Evolutionary conservation across 2,329 filamentous ascomycete species (phyloP), one percentile per base, ranked within the genome.

Genomic region (Aspergillus glaucus): DNA sequence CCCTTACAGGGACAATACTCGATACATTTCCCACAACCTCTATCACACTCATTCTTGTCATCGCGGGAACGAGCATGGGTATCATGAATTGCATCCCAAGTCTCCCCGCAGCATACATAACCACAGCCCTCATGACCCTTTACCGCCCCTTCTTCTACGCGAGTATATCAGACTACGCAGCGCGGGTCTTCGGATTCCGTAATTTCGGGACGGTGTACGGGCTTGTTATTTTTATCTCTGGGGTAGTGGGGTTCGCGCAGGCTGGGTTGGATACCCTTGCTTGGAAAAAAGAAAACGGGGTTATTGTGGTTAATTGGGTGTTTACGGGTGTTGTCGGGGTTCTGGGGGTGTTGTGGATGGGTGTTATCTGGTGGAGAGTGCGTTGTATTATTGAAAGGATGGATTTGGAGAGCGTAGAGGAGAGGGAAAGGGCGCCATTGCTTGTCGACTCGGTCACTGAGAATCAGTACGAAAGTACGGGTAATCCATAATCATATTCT

Each of bases 201-300:
- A 95, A 89, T 0, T 95, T 95, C 58, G 91, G 90, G 42, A 95
- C 88, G 49, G 89, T 96, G n/a, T 95, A 95, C 68, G 90, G 90
- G 9, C 78, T 91, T 17, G 87, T 95, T 56, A 95, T 95, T 58
- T 94, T 88, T 68, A 72, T 93, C 1, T 85, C 89, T 0, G 90
- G 91, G 0, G 66, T 95, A 0, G 78, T 90, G 61, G 95, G 94
- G 68, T 91, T 96, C 62, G 81, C 81, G 1, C 89, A 95, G 71
- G 85, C 85, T 4, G 88, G 80, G 0, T 75, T 95, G 30, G 90
- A 95, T 65, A 81, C 84, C 21, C 65, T 92, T 32, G 89, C 90
- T 37, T 87, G 84, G 4, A 77, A 94, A 63, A 89, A 94, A 63
- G 90, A 90, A 0, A 72, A 88, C 0, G 88, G 88, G 0, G 84